Evolutionary conservation across 176 grass and related monocot genomes (phyloP).

Genomic region (Ensete glaucum): DNA sequence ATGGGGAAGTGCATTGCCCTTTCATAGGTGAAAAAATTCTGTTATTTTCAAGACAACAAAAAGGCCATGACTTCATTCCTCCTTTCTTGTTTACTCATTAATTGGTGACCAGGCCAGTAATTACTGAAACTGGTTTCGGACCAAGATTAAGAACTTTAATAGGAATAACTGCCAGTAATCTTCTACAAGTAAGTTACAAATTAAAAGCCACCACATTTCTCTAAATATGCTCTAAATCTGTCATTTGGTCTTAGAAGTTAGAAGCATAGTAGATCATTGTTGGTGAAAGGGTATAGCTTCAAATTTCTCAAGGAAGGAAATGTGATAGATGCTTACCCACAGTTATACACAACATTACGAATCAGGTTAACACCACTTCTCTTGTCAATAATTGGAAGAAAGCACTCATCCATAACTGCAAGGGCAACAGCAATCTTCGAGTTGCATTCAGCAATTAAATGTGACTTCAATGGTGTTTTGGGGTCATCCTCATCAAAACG

Average conservation of each 20-base stretch:
- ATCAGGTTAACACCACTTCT: constrained; percentile 90
- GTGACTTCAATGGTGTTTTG: constrained; percentile 24
- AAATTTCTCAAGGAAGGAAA: constrained; percentile 7
- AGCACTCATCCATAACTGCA: constrained; percentile 90
- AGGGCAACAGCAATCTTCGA: constrained; percentile 85
- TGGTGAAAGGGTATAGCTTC: constrained; percentile 7
- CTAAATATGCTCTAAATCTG: neutral
- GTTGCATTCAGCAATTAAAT: constrained; percentile 46
- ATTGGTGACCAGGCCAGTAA: too few species aligned
- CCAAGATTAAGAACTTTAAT: too few species aligned
- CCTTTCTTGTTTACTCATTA: too few species aligned
- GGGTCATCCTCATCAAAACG: constrained; percentile 52
- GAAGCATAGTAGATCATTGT: constrained; percentile 17
- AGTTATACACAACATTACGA: constrained; percentile 91
- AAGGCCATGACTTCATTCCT: too few species aligned
- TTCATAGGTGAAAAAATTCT: too few species aligned
- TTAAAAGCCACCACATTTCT: neutral
- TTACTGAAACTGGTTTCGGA: too few species aligned
- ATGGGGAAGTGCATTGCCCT: too few species aligned
- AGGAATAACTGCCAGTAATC: too few species aligned
- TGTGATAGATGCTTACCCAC: constrained; percentile 58
- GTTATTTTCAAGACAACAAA: too few species aligned
- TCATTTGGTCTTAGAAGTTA: neutral
- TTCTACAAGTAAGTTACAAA: neutral
- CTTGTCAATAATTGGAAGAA: constrained; percentile 63